Percentiles rank a stretch among this genome's conserved stretches.
phyloP scores from a whole-genome alignment of 441 rosid genomes.

The Adansonia gregorii region DNA sequence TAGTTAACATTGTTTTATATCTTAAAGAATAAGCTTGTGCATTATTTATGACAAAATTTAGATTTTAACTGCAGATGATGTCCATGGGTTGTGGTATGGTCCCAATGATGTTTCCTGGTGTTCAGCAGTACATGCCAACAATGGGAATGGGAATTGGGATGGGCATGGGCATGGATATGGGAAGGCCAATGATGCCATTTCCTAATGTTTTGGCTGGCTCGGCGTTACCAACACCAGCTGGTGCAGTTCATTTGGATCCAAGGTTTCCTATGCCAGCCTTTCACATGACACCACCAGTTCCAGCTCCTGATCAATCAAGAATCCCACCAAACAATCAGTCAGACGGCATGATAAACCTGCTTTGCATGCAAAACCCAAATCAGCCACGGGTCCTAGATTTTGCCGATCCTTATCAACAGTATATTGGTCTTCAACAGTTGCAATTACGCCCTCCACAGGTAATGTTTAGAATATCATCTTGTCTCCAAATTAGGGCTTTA shows the following conservation, averaged over 20 bases:
- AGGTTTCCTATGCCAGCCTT: constrained; percentile 61
- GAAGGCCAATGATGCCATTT: constrained; percentile 73
- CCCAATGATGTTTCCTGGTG: constrained; percentile 83
- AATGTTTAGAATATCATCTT: too few relatives aligned
- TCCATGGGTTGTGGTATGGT: constrained; percentile 94
- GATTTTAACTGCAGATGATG: constrained; percentile 70
- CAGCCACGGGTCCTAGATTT: constrained; percentile 50
- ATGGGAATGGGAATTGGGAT: constrained; percentile 54
- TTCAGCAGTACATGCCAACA: constrained; percentile 76
- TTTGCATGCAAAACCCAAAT: constrained; percentile 51
- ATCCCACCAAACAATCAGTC: constrained; percentile 47
- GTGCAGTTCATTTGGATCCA: constrained; percentile 56
- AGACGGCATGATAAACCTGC: constrained; percentile 51
- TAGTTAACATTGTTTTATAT: background rate
- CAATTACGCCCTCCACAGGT: constrained; percentile 41
- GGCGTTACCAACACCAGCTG: constrained; percentile 53
- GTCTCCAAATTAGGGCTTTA: too few relatives aligned
- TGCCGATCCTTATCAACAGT: constrained; percentile 74
- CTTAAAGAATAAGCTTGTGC: constrained; percentile 29
- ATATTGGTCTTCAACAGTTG: constrained; percentile 55
- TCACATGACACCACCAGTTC: constrained; percentile 52
- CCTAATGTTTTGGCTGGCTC: constrained; percentile 64
- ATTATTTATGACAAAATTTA: constrained; percentile 37
- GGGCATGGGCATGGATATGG: constrained; percentile 66
- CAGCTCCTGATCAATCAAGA: constrained; percentile 30